Evolutionary conservation across 2,329 filamentous ascomycete species (phyloP), one percentile per base, ranked within the genome.

Genomic region (Cordyceps pruinosa): DNA sequence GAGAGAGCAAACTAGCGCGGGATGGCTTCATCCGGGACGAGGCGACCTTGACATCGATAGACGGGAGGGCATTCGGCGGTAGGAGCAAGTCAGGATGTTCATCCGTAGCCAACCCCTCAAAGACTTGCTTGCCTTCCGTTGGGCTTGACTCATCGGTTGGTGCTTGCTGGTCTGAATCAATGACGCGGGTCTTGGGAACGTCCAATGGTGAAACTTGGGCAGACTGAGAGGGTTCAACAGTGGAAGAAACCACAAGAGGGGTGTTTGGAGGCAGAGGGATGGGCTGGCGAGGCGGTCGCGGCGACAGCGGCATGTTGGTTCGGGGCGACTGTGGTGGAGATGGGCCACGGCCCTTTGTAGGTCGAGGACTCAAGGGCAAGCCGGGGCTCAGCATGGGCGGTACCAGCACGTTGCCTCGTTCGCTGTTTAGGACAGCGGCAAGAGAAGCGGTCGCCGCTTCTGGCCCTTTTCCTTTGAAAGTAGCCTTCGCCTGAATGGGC

Each of bases 21-120:
- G 93, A 96, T 15, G 93, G 94, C 67, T 90, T 91, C 77, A 99
- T 85, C n/a, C 94, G 86, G 23, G 94, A 97, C 5, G 94, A 97
- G 4, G 91, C 90, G 4, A 97, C 93, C 68, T 83, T 89, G 48
- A 97, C 85, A 61, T 88, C 83, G 57, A 99, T 87, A 1, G 89
- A 90, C 4, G 90, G 88, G 8, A 99, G 77, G 6, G 92, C 91
- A 68, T 96, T 95, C 0, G 94, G 93, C 10, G 91, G 86, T 2
- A 99, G 77, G 23, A 97, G 74, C 8, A 97, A 79, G 61, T 90
- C 88, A 1, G 93, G 91, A 68, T 91, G 93, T 62, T 96, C 89
- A 0, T 96, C 90, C 0, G 88, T 90, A 5, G 90, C 79, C 23
- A 97, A 80, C 1, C 90, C 90, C 64, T 80, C 87, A 69, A 85